A percentile compares a stretch with the other conserved stretches of the same genome.
Conservation (phyloP, 148 eudicot species). For the Nyssa sinensis region DNA sequence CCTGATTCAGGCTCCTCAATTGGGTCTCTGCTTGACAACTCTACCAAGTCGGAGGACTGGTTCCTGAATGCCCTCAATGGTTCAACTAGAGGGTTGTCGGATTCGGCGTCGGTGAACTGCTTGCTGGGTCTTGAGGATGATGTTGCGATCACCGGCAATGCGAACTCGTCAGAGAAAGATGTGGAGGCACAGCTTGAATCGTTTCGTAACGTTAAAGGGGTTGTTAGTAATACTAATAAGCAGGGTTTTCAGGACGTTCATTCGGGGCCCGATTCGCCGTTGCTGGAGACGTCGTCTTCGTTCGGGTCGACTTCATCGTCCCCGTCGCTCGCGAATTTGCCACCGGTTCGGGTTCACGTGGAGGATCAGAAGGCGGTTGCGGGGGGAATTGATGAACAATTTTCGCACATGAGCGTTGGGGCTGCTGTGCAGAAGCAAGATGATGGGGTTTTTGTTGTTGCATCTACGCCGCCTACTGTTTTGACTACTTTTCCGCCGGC, state of each 20-base stretch:
- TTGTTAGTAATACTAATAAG: conserved; percentile 20
- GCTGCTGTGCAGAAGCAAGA: conserved; percentile 16
- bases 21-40: conserved; percentile 50
- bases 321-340: conserved; percentile 62
- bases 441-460: conserved; percentile 17
- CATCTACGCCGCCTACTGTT: conserved; percentile 10
- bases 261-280: conserved; percentile 78
- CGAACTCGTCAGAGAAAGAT: conserved; percentile 20
- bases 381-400: conserved; percentile 27
- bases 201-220: not conserved
- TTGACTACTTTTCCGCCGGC: not conserved
- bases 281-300: conserved; percentile 62
- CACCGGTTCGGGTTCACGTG: conserved; percentile 70
- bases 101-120: conserved; percentile 60
- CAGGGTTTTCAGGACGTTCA: conserved; percentile 51
- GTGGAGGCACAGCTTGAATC: conserved; percentile 14
- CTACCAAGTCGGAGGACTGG: conserved; percentile 70
- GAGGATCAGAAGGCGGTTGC: conserved; percentile 34
- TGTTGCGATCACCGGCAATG: conserved; percentile 17
- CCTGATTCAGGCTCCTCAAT: conserved; percentile 38
- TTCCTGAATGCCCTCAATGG: conserved; percentile 68
- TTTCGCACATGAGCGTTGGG: conserved; percentile 17
- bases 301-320: conserved; percentile 74
- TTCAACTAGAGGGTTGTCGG: conserved; percentile 40
- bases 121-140: conserved; percentile 61